Evolutionary conservation across 1,284 basidiomycete genomes (phyloP).

Genomic region (Melampsora larici-populina): DNA sequence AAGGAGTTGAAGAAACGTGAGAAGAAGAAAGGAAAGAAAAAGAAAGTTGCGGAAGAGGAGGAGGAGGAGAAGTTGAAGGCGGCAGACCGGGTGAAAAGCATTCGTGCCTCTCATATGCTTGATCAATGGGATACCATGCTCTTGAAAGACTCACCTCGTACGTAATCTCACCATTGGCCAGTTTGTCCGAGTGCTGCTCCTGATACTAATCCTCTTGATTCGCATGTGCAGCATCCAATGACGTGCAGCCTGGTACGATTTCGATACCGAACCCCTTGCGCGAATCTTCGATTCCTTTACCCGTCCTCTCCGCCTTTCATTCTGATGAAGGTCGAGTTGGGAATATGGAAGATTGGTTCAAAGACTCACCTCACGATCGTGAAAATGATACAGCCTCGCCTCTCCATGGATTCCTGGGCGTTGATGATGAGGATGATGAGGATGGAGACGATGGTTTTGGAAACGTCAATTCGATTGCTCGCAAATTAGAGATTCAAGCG

Average conservation of each 20-base stretch:
- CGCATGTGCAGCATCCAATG: not conserved
- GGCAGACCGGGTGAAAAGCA: not conserved
- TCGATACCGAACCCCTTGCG: not conserved
- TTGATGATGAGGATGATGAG: not conserved
- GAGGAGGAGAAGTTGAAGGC: not conserved
- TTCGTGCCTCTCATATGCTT: conserved; percentile 7
- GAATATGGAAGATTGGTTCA: conserved; percentile 37
- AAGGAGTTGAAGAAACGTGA: conserved; percentile 28
- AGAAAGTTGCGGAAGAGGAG: not conserved
- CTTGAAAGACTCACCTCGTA: conserved; percentile 13
- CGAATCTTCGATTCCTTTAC: conserved; percentile 21
- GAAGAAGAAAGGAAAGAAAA: conserved; percentile 37
- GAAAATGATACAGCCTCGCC: not conserved
- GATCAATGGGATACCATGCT: conserved; percentile 35
- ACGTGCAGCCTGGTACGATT: not conserved
- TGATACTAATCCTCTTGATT: not conserved
- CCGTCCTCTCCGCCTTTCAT: conserved; percentile 3
- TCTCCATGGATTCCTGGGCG: not conserved
- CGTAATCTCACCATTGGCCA: not conserved
- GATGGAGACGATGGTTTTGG: conserved; percentile 31
- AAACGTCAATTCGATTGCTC: conserved; percentile 24
- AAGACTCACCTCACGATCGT: conserved; percentile 6
- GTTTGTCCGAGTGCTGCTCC: not conserved
- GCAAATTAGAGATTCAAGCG: conserved; percentile 36
- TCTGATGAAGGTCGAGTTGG: conserved; percentile 18